Evolutionary conservation across 371 early-diverging fungal species (phyloP).

Genomic region (Basidiobolus heterosporus): DNA sequence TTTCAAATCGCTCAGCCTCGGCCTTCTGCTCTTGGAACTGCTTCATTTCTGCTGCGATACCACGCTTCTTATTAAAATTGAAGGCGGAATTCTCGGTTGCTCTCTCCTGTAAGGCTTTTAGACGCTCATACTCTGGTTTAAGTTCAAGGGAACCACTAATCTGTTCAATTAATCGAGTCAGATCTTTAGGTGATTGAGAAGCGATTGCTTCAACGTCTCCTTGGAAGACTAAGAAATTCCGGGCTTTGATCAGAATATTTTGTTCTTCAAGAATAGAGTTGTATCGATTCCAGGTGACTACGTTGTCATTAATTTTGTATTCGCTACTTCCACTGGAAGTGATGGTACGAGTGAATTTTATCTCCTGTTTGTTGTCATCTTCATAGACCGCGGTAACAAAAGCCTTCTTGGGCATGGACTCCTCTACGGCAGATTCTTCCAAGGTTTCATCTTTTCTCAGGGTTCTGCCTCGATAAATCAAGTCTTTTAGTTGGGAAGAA

Average conservation of each 20-base stretch:
- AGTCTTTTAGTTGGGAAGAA: constrained; percentile 68
- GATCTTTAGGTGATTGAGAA: constrained; percentile 84
- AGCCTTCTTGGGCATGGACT: constrained; percentile 28
- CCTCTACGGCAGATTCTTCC: constrained; percentile 8
- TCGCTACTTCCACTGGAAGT: constrained; percentile 60
- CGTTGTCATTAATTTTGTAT: constrained; percentile 69
- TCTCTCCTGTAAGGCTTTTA: constrained; percentile 65
- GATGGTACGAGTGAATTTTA: constrained; percentile 49
- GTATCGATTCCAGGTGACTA: constrained; percentile 56
- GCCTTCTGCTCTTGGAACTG: constrained; percentile 78
- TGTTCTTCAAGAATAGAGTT: constrained; percentile 60
- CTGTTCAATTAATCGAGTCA: constrained; percentile 88
- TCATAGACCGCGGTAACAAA: constrained; percentile 68
- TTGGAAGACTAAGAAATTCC: constrained; percentile 98
- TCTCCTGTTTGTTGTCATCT: constrained; percentile 23
- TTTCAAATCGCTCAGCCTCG: constrained; percentile 73
- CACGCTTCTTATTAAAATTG: constrained; percentile 76
- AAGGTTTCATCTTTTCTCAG: not conserved
- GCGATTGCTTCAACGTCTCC: constrained; percentile 97
- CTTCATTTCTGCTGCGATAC: constrained; percentile 75
- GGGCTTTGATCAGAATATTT: constrained; percentile 85
- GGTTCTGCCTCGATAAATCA: constrained; percentile 65
- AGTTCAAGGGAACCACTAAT: constrained; percentile 86
- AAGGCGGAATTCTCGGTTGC: constrained; percentile 76
- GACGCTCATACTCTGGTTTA: constrained; percentile 71